Conservation (phyloP, 108 stramenopile genomes). For the Aurantiochytrium sp. region DNA sequence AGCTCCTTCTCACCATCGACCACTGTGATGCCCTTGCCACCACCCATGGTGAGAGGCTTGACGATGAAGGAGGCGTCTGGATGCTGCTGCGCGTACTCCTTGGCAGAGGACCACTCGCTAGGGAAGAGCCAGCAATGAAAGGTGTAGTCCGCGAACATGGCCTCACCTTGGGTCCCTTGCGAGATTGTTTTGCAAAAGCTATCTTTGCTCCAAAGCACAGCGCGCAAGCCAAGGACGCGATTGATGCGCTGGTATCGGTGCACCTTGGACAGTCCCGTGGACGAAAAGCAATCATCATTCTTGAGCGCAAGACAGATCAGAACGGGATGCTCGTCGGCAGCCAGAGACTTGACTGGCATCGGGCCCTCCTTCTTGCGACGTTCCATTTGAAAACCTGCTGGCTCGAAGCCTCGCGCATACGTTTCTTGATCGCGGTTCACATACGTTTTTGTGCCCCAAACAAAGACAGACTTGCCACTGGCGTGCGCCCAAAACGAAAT, state of each 20-base stretch:
- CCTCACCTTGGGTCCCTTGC: not conserved
- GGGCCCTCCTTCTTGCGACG: constrained; percentile 11
- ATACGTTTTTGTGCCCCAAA: not conserved
- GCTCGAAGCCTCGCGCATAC: not conserved
- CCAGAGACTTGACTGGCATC: not conserved
- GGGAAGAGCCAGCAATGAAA: constrained; percentile 17
- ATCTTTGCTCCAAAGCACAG: constrained; percentile 7
- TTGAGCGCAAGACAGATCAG: constrained; percentile 12
- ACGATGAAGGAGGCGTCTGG: not conserved
- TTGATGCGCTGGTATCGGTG: constrained; percentile 1
- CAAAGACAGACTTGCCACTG: not conserved
- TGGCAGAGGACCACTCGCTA: not conserved
- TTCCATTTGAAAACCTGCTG: not conserved
- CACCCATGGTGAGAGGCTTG: constrained; percentile 13
- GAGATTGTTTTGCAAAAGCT: constrained; percentile 12
- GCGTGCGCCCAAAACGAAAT: constrained; percentile 1
- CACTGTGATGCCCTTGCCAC: constrained; percentile 4
- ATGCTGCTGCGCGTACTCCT: not conserved
- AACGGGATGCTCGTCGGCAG: not conserved
- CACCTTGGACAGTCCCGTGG: not conserved
- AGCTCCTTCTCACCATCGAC: not conserved
- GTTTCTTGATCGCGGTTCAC: not conserved
- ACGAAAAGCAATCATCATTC: constrained; percentile 6
- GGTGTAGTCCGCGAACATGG: constrained; percentile 13
- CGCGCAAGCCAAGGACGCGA: not conserved